These are phyloP conservation scores for Thraustochytrium striatum DNA, from an alignment of 352 stramenopile genomes.

Conservation along the genomic window DNA sequence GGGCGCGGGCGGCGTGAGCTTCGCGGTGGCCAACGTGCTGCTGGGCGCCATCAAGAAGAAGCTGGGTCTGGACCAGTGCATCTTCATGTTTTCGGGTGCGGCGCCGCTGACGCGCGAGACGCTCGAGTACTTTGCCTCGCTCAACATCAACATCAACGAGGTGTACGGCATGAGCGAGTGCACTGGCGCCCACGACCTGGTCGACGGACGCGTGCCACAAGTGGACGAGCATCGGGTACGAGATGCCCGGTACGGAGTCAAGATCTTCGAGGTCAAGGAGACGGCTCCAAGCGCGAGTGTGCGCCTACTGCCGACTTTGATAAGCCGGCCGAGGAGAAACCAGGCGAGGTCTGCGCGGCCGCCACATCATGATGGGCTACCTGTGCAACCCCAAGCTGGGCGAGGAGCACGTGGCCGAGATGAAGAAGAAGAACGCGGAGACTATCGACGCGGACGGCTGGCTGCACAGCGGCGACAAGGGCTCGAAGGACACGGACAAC, in stretches of 20 bases:
- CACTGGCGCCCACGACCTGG: conserved; percentile 49
- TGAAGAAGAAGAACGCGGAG: conserved; percentile 58
- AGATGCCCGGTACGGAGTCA: conserved; percentile 44
- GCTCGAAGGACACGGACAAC: conserved; percentile 69
- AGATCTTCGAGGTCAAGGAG: background rate
- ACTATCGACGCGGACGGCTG: conserved; percentile 79
- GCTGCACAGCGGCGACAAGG: conserved; percentile 85
- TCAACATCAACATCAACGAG: conserved; percentile 60
- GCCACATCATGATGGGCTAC: conserved; percentile 73
- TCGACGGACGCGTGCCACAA: conserved; percentile 51
- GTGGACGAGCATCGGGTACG: conserved; percentile 40
- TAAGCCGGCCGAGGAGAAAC: background rate
- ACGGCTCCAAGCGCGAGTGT: conserved; percentile 12
- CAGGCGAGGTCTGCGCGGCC: conserved; percentile 59
- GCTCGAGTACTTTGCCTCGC: conserved; percentile 60
- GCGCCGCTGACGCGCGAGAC: conserved; percentile 58
- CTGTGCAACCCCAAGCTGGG: conserved; percentile 58
- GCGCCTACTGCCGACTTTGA: conserved; percentile 31
- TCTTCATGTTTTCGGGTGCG: conserved; percentile 55
- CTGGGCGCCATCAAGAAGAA: conserved; percentile 50
- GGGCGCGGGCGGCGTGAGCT: background rate
- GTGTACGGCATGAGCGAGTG: conserved; percentile 58
- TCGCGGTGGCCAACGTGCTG: background rate
- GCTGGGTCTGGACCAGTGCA: conserved; percentile 53
- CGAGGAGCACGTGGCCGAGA: conserved; percentile 56